Conservation (phyloP, 306 rosid genomes). For the Pueraria montana region DNA sequence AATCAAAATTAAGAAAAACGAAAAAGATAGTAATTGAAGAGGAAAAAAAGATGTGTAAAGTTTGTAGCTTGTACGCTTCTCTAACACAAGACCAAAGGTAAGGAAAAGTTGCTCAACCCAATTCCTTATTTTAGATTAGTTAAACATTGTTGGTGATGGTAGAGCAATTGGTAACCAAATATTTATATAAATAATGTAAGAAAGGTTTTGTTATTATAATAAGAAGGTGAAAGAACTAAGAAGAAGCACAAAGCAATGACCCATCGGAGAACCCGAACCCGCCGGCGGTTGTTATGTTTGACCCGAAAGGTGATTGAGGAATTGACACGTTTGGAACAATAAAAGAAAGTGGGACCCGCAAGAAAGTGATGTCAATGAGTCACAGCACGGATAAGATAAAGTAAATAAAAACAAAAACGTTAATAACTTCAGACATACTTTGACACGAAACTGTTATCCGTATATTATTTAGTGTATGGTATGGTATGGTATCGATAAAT, state of each 20-base stretch:
- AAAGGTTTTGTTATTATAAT: neutral
- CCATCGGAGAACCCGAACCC: slow-evolving; percentile 28
- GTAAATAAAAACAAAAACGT: slow-evolving; percentile 15
- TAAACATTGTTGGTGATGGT: neutral
- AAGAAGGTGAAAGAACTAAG: neutral
- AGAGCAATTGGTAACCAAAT: slow-evolving; percentile 30
- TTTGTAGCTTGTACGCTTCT: slow-evolving; percentile 45
- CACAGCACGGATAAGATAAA: slow-evolving; percentile 38
- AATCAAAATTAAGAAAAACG: slow-evolving; percentile 9
- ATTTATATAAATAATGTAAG: neutral
- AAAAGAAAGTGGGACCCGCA: slow-evolving; percentile 23
- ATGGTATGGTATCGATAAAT: slow-evolving; percentile 29
- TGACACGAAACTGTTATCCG: slow-evolving; percentile 46
- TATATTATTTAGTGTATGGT: too few relatives aligned
- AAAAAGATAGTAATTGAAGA: neutral
- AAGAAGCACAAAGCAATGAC: neutral
- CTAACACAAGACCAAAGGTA: slow-evolving; percentile 26
- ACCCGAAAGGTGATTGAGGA: slow-evolving; percentile 38
- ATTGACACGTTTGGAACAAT: slow-evolving; percentile 50
- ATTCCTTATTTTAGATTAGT: slow-evolving; percentile 16
- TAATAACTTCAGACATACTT: slow-evolving; percentile 30
- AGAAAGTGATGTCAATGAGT: slow-evolving; percentile 18
- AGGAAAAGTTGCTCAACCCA: neutral
- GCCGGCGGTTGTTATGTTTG: slow-evolving; percentile 18
- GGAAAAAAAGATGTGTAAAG: neutral